Evolutionary conservation across 306 rosid species (phyloP).

Genomic region (Cicer chorassanicum): DNA sequence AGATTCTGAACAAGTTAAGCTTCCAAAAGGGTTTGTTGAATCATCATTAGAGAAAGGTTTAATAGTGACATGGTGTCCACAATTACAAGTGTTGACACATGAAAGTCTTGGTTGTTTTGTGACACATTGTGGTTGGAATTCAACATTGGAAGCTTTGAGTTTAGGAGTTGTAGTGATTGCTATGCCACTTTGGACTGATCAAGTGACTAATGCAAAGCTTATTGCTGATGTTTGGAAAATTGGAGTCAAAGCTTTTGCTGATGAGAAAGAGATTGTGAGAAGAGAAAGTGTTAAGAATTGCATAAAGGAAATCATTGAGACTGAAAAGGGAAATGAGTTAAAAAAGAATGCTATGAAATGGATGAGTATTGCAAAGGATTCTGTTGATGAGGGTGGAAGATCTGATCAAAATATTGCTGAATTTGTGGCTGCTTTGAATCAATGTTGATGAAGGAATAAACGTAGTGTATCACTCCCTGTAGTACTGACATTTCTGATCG

Average conservation of each 20-base stretch:
- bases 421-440: conserved; percentile 7
- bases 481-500: no score
- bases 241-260: conserved; percentile 24
- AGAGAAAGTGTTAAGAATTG: conserved; percentile 21
- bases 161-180: conserved; percentile 28
- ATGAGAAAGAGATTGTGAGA: conserved; percentile 26
- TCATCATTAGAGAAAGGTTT: neutral
- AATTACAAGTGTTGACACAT: conserved; percentile 14
- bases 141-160: conserved; percentile 30
- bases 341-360: conserved; percentile 18
- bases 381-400: conserved; percentile 28
- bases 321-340: conserved; percentile 11
- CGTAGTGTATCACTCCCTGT: no score
- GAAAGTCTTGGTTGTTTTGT: conserved; percentile 17
- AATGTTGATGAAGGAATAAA: neutral
- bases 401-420: conserved; percentile 26
- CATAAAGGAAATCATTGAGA: conserved; percentile 3
- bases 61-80: conserved; percentile 37
- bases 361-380: conserved; percentile 15
- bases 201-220: conserved; percentile 34
- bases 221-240: conserved; percentile 29
- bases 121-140: conserved; percentile 38
- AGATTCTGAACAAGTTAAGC: conserved; percentile 7
- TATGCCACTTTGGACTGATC: conserved; percentile 33
- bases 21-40: conserved; percentile 1